Evolutionary conservation across 2,329 filamentous ascomycete genomes (phyloP), one percentile per base, ranked within the genome.

Genomic region (Monilinia vaccinii-corymbosi): DNA sequence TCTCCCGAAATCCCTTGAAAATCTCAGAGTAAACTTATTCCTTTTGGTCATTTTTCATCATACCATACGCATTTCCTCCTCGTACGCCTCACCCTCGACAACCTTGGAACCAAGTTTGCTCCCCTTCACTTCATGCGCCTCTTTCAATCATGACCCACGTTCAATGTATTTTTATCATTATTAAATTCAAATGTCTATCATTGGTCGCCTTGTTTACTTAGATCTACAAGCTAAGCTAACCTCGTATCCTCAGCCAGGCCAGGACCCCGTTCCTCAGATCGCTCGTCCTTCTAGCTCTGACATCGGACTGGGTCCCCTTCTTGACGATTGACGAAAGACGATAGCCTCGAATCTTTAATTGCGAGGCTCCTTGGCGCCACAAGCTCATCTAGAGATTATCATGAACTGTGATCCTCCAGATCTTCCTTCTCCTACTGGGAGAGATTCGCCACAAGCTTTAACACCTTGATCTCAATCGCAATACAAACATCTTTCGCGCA

Each of bases 341-440:
- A n/a, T n/a, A 51, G 58, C 36, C 42, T 58, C 46, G 62, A 63
- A 62, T 66, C 36, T 63, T 48, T 66, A 57, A 52, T 66, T 63
- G 63, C 65, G 62, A 68, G 62, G 63, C 64, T 62, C 62, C 61
- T 61, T 62, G 62, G 57, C 60, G 64, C 65, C 63, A 62, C 57
- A 65, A 63, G 62, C 62, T 53, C 45, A 58, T 52, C 42, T 56
- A 61, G 55, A 62, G 52, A 66, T 68, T 71, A 71, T 71, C 69
- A 71, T 72, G 70, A 71, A 66, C 70, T 65, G 67, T 69, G 65
- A 69, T 68, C 68, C 66, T 66, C 66, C 67, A 64, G 65, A 65
- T 63, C 64, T 69, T 62, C 62, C 61, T 67, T 70, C 70, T 72
- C 70, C 70, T 64, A 60, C 64, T 53, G 66, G 70, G 70, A 71